A percentile compares a stretch with the other conserved stretches of the same genome.
phyloP scores from a whole-genome alignment of 176 grass and related monocot species.

The Miscanthus lutarioriparius region DNA sequence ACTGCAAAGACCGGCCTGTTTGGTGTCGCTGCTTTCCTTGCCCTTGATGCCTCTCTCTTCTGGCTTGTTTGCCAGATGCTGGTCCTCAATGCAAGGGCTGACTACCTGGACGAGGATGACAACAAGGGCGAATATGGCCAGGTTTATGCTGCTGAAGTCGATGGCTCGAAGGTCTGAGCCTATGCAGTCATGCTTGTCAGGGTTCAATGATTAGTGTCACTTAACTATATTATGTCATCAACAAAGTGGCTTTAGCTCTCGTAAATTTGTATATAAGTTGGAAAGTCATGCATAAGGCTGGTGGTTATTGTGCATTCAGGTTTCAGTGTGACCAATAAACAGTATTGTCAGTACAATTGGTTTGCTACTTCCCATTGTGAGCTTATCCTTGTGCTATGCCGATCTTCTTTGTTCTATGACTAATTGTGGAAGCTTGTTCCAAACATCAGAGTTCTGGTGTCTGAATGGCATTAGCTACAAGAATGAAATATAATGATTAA shows the following conservation, averaged over 20 bases:
- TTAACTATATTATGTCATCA: background rate
- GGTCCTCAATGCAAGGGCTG: slow-evolving; percentile 70
- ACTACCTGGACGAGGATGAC: slow-evolving; percentile 62
- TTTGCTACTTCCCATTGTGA: background rate
- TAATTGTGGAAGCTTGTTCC: background rate
- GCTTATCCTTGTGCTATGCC: background rate
- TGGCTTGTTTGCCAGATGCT: slow-evolving; percentile 80
- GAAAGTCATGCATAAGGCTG: slow-evolving; percentile 20
- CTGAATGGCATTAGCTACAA: background rate
- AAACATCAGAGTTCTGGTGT: background rate
- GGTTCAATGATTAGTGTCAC: slow-evolving; percentile 12
- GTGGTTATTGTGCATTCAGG: background rate
- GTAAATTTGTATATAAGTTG: slow-evolving; percentile 44
- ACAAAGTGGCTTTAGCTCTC: slow-evolving; percentile 20
- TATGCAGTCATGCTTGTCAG: background rate
- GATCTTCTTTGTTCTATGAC: too few relatives aligned
- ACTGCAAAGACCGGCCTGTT: slow-evolving; percentile 86
- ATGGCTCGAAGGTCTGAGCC: slow-evolving; percentile 38
- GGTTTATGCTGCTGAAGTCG: slow-evolving; percentile 47
- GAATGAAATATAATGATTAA: background rate
- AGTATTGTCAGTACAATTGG: background rate
- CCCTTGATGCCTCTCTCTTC: slow-evolving; percentile 60
- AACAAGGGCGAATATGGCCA: slow-evolving; percentile 69
- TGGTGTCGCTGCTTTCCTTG: slow-evolving; percentile 77
- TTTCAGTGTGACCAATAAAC: slow-evolving; percentile 30